Conservation (phyloP, 768 basidiomycete species). For the Jaapia argillacea region DNA sequence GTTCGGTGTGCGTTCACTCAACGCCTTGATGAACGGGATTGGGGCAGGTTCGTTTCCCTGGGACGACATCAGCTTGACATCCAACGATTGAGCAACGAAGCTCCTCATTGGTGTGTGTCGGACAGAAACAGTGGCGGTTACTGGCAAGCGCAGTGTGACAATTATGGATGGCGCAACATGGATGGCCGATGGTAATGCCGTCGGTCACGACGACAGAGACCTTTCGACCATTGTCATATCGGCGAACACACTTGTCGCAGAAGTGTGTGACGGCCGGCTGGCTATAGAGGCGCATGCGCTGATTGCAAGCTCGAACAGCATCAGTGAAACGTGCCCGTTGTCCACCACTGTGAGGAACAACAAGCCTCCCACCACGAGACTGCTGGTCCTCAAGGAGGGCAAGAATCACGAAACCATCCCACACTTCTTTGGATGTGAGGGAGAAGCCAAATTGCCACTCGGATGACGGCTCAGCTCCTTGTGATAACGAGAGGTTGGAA, state of each 20-base stretch:
- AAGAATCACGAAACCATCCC: too few species aligned
- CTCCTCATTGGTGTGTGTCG: neutral
- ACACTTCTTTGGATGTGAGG: too few species aligned
- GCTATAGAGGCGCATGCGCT: neutral
- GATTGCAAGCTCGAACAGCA: neutral
- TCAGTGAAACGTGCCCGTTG: neutral
- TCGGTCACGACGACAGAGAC: neutral
- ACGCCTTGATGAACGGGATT: slow-evolving; percentile 1
- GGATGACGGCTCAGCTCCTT: too few species aligned
- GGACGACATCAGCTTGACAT: neutral
- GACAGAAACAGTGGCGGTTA: neutral
- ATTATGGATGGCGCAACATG: neutral
- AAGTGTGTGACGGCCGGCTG: neutral
- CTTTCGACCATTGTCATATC: neutral
- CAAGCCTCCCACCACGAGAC: neutral
- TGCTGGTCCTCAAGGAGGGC: too few species aligned
- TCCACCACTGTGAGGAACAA: neutral
- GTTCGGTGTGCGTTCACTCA: neutral
- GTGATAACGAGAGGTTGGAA: too few species aligned
- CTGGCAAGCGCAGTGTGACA: neutral
- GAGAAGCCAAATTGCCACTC: too few species aligned
- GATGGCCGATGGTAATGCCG: too few species aligned
- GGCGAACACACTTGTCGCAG: neutral
- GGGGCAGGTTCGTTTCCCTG: neutral
- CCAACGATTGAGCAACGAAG: neutral